Percentiles rank a stretch among this genome's conserved stretches.
Conservation (phyloP, 208 protist genomes). For the Leishmania tropica region DNA sequence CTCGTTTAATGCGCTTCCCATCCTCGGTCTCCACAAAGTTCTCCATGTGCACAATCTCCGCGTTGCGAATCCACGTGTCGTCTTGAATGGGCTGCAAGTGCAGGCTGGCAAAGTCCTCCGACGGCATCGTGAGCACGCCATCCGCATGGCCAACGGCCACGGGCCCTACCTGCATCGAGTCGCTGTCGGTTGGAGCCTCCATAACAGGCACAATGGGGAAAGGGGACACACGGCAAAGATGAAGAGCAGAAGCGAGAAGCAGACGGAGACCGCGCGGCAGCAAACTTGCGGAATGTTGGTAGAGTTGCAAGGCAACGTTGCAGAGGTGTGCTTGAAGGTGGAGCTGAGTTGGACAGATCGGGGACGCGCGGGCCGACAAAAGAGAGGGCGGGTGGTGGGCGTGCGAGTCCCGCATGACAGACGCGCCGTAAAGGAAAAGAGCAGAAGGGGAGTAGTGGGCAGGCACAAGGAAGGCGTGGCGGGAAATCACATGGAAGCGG, state of each 20-base stretch:
- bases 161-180: slow-evolving; percentile 8
- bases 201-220: neutral
- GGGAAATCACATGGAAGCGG: neutral
- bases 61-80: slow-evolving; percentile 83
- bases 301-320: neutral
- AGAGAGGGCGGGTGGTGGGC: neutral
- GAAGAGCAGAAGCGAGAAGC: neutral
- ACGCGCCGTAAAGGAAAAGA: neutral
- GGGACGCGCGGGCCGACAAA: neutral
- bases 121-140: slow-evolving; percentile 53
- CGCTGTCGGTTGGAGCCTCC: neutral
- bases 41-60: slow-evolving; percentile 72
- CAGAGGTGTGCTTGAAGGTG: neutral
- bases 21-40: slow-evolving; percentile 60
- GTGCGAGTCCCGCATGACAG: neutral
- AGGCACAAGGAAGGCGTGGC: neutral
- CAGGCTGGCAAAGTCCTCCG: slow-evolving; percentile 64
- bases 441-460: neutral
- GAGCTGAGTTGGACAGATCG: neutral
- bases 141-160: neutral
- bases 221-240: neutral
- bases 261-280: neutral
- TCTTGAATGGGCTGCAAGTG: slow-evolving; percentile 81
- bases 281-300: neutral
- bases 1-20: slow-evolving; percentile 67